phyloP scores from a whole-genome alignment of 306 rosid species.

The Rosa lucieae region DNA sequence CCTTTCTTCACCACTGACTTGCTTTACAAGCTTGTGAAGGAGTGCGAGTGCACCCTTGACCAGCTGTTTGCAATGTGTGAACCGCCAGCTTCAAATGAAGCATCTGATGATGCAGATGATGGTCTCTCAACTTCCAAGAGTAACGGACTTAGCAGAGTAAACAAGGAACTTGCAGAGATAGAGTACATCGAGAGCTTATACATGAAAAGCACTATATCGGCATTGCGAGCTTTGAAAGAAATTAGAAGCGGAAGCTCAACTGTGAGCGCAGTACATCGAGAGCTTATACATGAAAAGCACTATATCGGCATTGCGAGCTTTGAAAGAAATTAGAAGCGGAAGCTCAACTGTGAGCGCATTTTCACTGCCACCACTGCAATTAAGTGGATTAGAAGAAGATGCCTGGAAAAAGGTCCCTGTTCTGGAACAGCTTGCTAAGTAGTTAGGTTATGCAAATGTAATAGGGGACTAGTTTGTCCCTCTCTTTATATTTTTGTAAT shows the following conservation, averaged over 20 bases:
- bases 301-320: background rate
- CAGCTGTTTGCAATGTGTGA: slow-evolving; percentile 58
- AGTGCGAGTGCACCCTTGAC: slow-evolving; percentile 89
- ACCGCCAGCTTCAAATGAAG: slow-evolving; percentile 41
- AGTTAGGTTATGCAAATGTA: slow-evolving; percentile 20
- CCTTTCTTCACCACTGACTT: slow-evolving; percentile 94
- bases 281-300: slow-evolving; percentile 14
- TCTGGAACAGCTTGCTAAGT: slow-evolving; percentile 38
- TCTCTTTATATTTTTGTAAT: background rate
- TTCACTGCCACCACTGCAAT: slow-evolving; percentile 14
- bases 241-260: slow-evolving; percentile 7
- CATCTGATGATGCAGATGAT: slow-evolving; percentile 42
- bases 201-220: slow-evolving; percentile 6
- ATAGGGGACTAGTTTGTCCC: slow-evolving; percentile 37
- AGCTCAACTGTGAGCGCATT: slow-evolving; percentile 13
- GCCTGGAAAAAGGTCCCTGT: slow-evolving; percentile 35
- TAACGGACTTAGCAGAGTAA: background rate
- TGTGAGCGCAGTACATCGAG: slow-evolving; percentile 10
- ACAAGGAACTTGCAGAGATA: slow-evolving; percentile 5
- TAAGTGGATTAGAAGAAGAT: slow-evolving; percentile 15
- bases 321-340: slow-evolving; percentile 6
- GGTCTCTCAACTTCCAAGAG: slow-evolving; percentile 16
- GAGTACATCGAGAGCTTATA: slow-evolving; percentile 13
- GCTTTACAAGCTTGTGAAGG: slow-evolving; percentile 92
- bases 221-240: slow-evolving; percentile 5